Evolutionary conservation across 208 protist species (phyloP), one percentile per base, ranked within the genome.

Genomic region (Porcisia deanei): DNA sequence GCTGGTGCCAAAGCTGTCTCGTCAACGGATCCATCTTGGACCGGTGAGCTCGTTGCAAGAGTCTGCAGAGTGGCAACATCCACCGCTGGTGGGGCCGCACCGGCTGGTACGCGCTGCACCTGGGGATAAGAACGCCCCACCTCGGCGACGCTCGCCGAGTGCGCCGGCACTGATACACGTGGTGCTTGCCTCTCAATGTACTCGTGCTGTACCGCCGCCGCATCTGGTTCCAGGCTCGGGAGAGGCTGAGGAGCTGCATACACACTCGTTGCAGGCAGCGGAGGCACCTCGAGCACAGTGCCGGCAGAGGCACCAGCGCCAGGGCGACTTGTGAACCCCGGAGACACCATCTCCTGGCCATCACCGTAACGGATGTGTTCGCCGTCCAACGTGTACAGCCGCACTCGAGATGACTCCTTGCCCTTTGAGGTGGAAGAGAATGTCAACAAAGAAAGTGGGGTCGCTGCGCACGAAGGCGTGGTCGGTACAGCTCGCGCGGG

Each of bases 191-290:
- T 52, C 39, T 25, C 41, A 20, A 9, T 18, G 47, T 34, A 10
- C 20, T 52, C 41, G 20, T 18, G 41, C 63, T 25, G 41, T 0
- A 43, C 63, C 16, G 18, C 7, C 22, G 41, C 39, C 10, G 63
- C 0, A 30, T 67, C 71, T 55, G n/a, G 43, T 5, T 65, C 69
- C 0, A 89, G 72, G 20, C 61, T 82, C 43, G 90, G 75, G 18
- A 96, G 73, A 18, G 89, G 61, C 7, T 83, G 86, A 12, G 89
- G 88, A 0, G 80, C 79, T 7, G 67, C 71, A 67, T 91, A 93
- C 8, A 96, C 91, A 75, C 70, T 79, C 57, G 81, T 86, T 58
- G 91, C 57, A 12, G 91, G 91, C 47, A 96, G 66, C 25, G 86
- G 64, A 4, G 91, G 91, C 30, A 80, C 83, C 8, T 66, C 69